Percentiles rank a stretch among this genome's conserved stretches.
phyloP scores from a whole-genome alignment of 2,329 filamentous ascomycete species.

The Beauveria brongniartii region DNA sequence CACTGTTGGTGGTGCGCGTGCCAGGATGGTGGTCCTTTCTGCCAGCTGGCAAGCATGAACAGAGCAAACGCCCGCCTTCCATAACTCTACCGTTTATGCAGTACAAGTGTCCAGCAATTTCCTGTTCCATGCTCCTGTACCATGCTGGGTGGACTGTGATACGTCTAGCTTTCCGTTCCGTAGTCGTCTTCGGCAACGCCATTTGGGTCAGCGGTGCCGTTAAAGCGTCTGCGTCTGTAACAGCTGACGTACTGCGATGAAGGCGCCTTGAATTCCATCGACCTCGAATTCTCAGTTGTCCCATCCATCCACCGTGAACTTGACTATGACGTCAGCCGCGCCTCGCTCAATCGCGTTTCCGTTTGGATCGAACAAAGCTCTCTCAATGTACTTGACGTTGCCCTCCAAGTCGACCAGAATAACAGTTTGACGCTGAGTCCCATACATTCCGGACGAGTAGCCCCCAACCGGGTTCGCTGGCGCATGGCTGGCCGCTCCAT shows the following conservation, averaged over 20 bases:
- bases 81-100: not conserved
- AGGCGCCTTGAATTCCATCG: too few relatives aligned
- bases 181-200: not conserved
- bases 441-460: constrained; percentile 54
- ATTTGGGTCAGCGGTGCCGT: not conserved
- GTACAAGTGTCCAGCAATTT: not conserved
- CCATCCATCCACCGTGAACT: constrained; percentile 50
- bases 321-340: constrained; percentile 46
- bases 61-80: not conserved
- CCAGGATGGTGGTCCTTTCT: not conserved
- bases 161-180: not conserved
- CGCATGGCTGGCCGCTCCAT: constrained; percentile 20
- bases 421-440: constrained; percentile 57
- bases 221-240: too few relatives aligned
- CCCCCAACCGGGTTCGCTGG: constrained; percentile 22
- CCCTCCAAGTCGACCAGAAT: constrained; percentile 56
- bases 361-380: constrained; percentile 50
- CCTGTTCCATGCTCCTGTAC: not conserved
- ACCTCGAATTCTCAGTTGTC: constrained; percentile 20
- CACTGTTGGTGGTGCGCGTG: not conserved
- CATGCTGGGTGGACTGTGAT: not conserved
- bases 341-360: constrained; percentile 47
- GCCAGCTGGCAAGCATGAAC: not conserved
- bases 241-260: too few relatives aligned
- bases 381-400: constrained; percentile 50